These are phyloP conservation scores for Syzygium jambos DNA, from an alignment of 345 rosid species.

Conservation along the genomic window DNA sequence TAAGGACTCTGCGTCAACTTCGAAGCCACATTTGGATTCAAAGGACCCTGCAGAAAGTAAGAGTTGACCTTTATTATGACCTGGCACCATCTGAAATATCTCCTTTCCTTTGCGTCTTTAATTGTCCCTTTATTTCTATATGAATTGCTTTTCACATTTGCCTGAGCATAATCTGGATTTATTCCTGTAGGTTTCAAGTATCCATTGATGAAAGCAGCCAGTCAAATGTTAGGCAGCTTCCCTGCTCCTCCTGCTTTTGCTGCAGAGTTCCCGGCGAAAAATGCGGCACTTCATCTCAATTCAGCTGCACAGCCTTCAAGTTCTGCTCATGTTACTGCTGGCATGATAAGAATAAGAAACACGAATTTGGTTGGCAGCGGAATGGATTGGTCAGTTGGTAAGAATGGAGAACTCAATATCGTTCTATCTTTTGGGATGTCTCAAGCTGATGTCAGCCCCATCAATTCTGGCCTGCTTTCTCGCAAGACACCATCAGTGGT, in stretches of 20 bases:
- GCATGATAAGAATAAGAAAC: conserved; percentile 63
- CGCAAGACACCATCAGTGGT: conserved; percentile 31
- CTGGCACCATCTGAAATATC: not conserved
- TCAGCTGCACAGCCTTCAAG: conserved; percentile 56
- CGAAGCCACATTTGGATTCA: conserved; percentile 36
- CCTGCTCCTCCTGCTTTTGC: conserved; percentile 70
- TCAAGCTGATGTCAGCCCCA: conserved; percentile 15
- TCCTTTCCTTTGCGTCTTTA: not conserved
- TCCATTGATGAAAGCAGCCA: conserved; percentile 61
- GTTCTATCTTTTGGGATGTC: conserved; percentile 39
- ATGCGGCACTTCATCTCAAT: conserved; percentile 36
- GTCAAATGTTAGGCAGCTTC: conserved; percentile 67
- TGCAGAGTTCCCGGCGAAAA: conserved; percentile 65
- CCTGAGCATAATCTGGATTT: not conserved
- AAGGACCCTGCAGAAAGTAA: conserved; percentile 51
- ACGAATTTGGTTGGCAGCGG: conserved; percentile 20
- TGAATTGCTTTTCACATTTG: not conserved
- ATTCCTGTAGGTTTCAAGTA: conserved; percentile 43
- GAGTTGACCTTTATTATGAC: not conserved
- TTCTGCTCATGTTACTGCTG: conserved; percentile 68
- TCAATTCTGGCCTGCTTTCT: conserved; percentile 4
- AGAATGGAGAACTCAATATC: conserved; percentile 47
- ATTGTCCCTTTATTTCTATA: not conserved
- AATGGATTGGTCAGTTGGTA: conserved; percentile 50
- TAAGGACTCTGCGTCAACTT: conserved; percentile 42